Percentiles rank a stretch among this genome's conserved stretches.
Conservation (phyloP, 495 filamentous ascomycete species). For the Cairneyella variabilis region DNA sequence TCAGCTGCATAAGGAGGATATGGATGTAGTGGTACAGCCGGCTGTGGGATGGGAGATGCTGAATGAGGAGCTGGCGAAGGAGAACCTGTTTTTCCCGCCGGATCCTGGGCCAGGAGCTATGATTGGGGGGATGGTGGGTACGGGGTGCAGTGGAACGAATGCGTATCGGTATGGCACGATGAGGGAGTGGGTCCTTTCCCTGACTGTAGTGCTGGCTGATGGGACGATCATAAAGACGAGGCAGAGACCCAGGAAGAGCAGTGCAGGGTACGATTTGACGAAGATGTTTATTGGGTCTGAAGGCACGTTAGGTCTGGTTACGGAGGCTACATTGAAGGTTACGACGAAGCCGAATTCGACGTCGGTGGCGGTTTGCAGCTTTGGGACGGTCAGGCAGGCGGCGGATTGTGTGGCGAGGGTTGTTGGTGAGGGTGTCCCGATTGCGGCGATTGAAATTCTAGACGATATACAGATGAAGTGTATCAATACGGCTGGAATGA, state of each 20-base stretch:
- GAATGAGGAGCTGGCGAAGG: slow-evolving; percentile 64
- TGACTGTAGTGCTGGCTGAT: slow-evolving; percentile 92
- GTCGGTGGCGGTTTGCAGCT: slow-evolving; percentile 81
- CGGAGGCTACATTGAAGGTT: slow-evolving; percentile 81
- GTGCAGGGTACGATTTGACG: slow-evolving; percentile 84
- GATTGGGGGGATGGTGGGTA: slow-evolving; percentile 96
- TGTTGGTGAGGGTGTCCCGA: slow-evolving; percentile 73
- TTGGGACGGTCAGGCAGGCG: slow-evolving; percentile 71
- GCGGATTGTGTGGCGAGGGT: slow-evolving; percentile 77
- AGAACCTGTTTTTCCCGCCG: slow-evolving; percentile 77
- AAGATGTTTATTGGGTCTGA: slow-evolving; percentile 87
- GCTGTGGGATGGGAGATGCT: slow-evolving; percentile 75
- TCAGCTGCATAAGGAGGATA: slow-evolving; percentile 63
- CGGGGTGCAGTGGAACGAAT: slow-evolving; percentile 91
- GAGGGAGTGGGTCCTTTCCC: slow-evolving; percentile 89
- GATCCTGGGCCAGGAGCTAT: slow-evolving; percentile 79
- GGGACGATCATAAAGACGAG: slow-evolving; percentile 88
- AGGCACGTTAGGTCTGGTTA: slow-evolving; percentile 86
- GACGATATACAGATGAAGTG: slow-evolving; percentile 94
- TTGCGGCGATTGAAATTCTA: slow-evolving; percentile 87
- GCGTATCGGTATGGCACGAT: slow-evolving; percentile 93
- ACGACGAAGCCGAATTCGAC: slow-evolving; percentile 71
- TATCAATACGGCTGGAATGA: slow-evolving; percentile 77
- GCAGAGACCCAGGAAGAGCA: slow-evolving; percentile 71
- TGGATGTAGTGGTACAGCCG: slow-evolving; percentile 80